Base-by-base conservation (phyloP, 2,329 filamentous ascomycete species). In the Aspergillus sp. region DNA sequence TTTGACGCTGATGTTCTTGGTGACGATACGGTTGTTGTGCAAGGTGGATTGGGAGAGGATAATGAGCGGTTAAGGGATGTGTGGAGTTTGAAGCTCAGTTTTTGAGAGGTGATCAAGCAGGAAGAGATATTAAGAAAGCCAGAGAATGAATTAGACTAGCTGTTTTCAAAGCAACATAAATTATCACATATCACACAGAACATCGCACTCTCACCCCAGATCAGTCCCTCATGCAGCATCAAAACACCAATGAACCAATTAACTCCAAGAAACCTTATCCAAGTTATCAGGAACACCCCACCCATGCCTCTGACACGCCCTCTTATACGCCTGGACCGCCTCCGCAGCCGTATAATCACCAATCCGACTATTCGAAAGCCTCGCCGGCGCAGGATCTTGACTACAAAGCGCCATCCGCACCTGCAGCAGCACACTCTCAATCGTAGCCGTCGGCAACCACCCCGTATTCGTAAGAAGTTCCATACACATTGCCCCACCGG, bases 401-500 rank as follows among this genome's bases (percentile, higher is more conserved):
- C 78, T 84, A 47, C 76, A 81, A 12, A 95, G 79, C 0, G 88
- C 88, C 70, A 94, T 71, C 19, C 86, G 83, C 20, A 96, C 83
- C 64, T 94, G 87, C 22, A 95, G 65, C 12, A 96, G 71, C 3
- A 95, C 83, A 45, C 82, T 85, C 63, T 95, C 90, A 55, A 95
- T 83, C 15, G 80, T 82, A 44, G 77, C 81, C 1, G 79, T 83
- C 0, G 86, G 82, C 19, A 77, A 82, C 90, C 90, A 96, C 22
- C 90, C 90, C 5, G 81, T 80, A 64, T 84, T 89, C 1, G 90
- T 95, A 52, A 95, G 75, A 4, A 93, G 75, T 66, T 93, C 84
- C 82, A 94, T 90, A 65, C 82, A 85, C 70, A 96, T 81, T 1
- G 90, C 87, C 1, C 90, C 90, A 20, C 90, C 90, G 1, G 76